Evolutionary conservation across 345 rosid genomes (phyloP), one percentile per base, ranked within the genome.

Genomic region (Durio zibethinus): DNA sequence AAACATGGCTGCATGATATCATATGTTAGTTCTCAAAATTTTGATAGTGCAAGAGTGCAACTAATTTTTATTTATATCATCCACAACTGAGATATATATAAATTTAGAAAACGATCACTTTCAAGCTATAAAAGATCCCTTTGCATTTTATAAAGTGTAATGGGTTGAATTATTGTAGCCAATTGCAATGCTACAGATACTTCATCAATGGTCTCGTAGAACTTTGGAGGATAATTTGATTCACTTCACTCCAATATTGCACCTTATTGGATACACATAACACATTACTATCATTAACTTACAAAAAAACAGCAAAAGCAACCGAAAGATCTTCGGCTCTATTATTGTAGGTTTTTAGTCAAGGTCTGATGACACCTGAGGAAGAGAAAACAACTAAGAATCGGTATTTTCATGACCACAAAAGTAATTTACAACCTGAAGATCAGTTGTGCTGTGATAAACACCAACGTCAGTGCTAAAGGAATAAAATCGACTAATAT

Each of bases 91-190:
- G 18, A 62, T 21, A 5, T 4, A 65, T 10, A 66, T 53, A n/a
- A 10, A 54, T 7, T n/a, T 21, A n/a, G 0, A 23, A 53, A 66
- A 40, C 40, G 48, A 66, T 66, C 52, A 42, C 72, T 67, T 67
- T 12, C 31, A 35, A 64, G 15, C 36, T 4, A 36, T 36, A 20
- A 64, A 35, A 35, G 45, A 64, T 20, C 12, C 57, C 23, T 53
- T 53, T 53, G 57, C 25, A 35, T 64, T 67, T 12, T 40, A 67
- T 40, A 42, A 40, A n/a, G 33, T 21, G 31, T 10, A 67, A 21
- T 67, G 52, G 33, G 20, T 2, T 63, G 68, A 23, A 67, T 66
- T 42, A 67, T 42, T 42, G 72, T 43, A 67, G 50, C 72, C 72
- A 67, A 67, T 67, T 67, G 72, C 71, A 21, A 23, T 67, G 72